These are phyloP conservation scores for Podaxis carcinomalis DNA, from an alignment of 768 basidiomycete genomes.

Conservation along the genomic window DNA sequence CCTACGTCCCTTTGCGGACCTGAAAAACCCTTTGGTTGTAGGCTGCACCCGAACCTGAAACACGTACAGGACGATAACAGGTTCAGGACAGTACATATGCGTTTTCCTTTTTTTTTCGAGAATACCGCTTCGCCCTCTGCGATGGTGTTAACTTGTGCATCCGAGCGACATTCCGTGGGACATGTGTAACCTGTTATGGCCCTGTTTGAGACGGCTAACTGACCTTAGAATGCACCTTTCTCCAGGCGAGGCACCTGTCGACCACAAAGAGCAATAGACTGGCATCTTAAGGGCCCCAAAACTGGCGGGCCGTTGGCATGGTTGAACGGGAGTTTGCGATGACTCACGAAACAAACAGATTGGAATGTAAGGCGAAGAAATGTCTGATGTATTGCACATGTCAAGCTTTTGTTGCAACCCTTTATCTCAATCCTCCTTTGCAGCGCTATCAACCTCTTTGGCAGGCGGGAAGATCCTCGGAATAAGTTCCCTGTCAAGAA, in stretches of 20 bases:
- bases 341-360: background rate
- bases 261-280: background rate
- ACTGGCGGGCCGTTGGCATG: background rate
- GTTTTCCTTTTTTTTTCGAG: background rate
- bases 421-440: background rate
- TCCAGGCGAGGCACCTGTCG: background rate
- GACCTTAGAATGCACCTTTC: background rate
- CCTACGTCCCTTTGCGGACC: background rate
- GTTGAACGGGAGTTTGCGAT: background rate
- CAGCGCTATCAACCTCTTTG: slow-evolving; percentile 3
- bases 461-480: slow-evolving; percentile 60
- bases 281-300: background rate
- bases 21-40: background rate
- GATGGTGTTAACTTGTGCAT: background rate
- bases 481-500: slow-evolving; percentile 36
- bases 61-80: background rate
- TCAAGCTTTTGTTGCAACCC: background rate
- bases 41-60: background rate
- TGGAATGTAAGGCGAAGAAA: background rate
- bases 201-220: background rate
- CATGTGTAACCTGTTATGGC: background rate
- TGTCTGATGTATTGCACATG: background rate
- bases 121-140: too few relatives aligned
- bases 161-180: background rate
- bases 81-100: background rate